A percentile compares a stretch with the other conserved stretches of the same genome.
Conservation (phyloP, 1,284 basidiomycete genomes). For the Cryptococcus wingfieldii region DNA sequence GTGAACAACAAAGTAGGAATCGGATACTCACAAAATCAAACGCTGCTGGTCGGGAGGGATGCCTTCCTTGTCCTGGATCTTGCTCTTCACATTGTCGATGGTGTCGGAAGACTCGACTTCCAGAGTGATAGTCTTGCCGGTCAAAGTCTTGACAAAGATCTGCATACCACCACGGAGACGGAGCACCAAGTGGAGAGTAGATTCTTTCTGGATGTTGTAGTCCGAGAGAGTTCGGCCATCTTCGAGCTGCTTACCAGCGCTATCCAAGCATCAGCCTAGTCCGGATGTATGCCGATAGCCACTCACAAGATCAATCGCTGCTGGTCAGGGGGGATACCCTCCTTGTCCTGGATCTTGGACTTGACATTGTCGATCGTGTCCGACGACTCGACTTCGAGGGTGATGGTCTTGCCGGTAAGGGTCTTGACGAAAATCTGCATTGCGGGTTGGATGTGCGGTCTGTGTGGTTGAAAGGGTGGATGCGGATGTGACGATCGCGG, state of each 20-base stretch:
- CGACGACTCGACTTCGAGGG: conserved; percentile 54
- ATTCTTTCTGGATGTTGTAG: conserved; percentile 94
- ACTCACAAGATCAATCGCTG: conserved; percentile 49
- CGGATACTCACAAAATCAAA: conserved; percentile 13
- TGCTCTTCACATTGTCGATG: conserved; percentile 91
- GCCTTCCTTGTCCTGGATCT: conserved; percentile 56
- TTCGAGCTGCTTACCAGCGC: conserved; percentile 33
- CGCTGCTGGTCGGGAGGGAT: conserved; percentile 81
- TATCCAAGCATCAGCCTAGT: no score
- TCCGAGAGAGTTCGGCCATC: conserved; percentile 86
- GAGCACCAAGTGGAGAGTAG: conserved; percentile 91
- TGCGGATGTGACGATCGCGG: background rate
- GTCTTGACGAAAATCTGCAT: conserved; percentile 44
- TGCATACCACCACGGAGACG: conserved; percentile 94
- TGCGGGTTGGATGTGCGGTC: conserved; percentile 48
- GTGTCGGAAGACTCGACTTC: conserved; percentile 64
- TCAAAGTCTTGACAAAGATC: conserved; percentile 49
- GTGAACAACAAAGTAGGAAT: background rate
- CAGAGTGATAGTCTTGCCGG: conserved; percentile 56
- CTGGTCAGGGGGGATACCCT: conserved; percentile 78
- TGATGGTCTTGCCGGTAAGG: conserved; percentile 54
- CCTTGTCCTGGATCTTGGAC: conserved; percentile 60
- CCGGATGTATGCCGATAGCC: no score
- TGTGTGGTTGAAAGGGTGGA: conserved; percentile 46
- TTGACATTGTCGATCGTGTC: conserved; percentile 96